phyloP scores from a whole-genome alignment of 2,329 filamentous ascomycete genomes.

The Calonectria leucothoes region DNA sequence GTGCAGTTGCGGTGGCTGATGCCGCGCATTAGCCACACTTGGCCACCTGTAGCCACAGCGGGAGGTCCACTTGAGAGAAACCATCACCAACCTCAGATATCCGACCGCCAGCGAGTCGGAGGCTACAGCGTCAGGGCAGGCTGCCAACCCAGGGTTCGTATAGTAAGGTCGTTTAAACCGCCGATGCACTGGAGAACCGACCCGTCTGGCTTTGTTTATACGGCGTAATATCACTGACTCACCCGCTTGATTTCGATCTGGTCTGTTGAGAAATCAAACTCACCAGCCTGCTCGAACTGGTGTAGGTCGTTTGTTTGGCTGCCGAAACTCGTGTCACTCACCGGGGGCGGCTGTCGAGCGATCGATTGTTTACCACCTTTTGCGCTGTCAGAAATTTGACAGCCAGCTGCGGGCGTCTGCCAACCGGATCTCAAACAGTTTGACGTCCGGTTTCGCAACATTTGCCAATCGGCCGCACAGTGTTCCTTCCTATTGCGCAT shows the following conservation, averaged over 20 bases:
- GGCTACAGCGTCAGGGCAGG: constrained; percentile 16
- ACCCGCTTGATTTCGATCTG: neutral
- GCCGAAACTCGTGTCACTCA: neutral
- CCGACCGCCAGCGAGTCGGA: constrained; percentile 18
- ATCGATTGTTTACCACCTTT: neutral
- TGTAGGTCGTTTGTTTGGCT: neutral
- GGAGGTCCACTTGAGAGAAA: constrained; percentile 40
- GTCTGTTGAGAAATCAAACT: neutral
- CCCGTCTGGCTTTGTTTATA: neutral
- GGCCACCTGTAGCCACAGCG: constrained; percentile 33
- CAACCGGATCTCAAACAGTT: neutral
- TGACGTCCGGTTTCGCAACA: neutral
- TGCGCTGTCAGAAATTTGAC: constrained; percentile 17
- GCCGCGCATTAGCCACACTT: constrained; percentile 17
- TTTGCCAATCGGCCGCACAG: neutral
- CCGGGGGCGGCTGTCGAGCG: neutral
- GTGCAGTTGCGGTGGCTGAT: constrained; percentile 30
- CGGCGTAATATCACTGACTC: neutral
- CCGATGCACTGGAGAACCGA: neutral
- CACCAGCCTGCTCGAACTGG: neutral
- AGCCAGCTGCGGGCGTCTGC: constrained; percentile 35
- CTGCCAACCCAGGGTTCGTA: neutral
- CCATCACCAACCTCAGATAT: constrained; percentile 38
- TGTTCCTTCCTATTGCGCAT: neutral
- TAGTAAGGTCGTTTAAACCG: neutral